Base-by-base conservation (phyloP, 2,329 filamentous ascomycete species). In the Epichloe bromicola region DNA sequence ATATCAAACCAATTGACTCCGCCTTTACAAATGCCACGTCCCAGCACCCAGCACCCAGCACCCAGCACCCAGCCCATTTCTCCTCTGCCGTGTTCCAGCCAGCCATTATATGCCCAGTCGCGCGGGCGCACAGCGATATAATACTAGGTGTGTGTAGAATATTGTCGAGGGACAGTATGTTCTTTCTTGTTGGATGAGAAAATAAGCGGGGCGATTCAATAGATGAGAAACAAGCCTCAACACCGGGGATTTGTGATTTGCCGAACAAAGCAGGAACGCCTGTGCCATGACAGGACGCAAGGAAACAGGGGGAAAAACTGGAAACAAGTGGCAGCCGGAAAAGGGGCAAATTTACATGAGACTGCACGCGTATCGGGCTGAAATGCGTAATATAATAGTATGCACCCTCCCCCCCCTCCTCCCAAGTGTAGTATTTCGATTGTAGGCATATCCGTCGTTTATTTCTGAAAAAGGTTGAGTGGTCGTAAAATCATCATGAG, bases 401-500 rank as follows among this genome's bases (percentile, higher is more conserved):
- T 50, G 20, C n/a, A 10, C 10, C 12, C 15, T 1, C 23, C 23
- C 5, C 5, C 1, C 6, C 23, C 6, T 19, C 23, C 23, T n/a
- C n/a, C n/a, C 33, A 15, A 33, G 38, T 42, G 19, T 42, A 26
- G 34, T 23, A 26, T 17, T 19, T 26, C 39, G n/a, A 42, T 30
- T 41, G 37, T 23, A 34, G 37, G 30, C 36, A 36, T 33, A 26
- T 41, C n/a, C 10, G 14, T 23, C 23, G n/a, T 41, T 20, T 40
- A 11, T 39, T 41, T 30, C 36, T n/a, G 37, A 34, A 30, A 26
- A 26, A 34, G 26, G 1, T 40, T 20, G 23, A n/a, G 30, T 30
- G n/a, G 38, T 49, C 49, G 49, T 46, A 10, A 37, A 41, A n/a
- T 47, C 33, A 38, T 47, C n/a, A 26, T 38, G 41, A 44, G 30